Evolutionary conservation across 345 rosid species (phyloP), one percentile per base, ranked within the genome.

Genomic region (Pelargonium nanum): DNA sequence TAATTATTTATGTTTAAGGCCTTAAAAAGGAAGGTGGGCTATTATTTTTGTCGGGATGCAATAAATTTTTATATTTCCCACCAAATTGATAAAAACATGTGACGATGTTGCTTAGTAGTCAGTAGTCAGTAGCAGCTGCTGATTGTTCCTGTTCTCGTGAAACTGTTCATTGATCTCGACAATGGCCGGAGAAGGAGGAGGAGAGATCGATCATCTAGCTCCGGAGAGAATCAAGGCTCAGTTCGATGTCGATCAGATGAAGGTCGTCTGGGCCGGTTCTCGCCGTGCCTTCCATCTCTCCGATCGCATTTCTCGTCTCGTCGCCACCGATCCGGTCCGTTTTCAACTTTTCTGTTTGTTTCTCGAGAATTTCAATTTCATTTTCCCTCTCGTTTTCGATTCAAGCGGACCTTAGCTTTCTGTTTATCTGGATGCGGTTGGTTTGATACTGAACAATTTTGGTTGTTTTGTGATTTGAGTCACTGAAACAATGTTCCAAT

Each of bases 211-310:
- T 76, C 72, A 81, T 63, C 74, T 80, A 23, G 89, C 83, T 19
- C 76, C 67, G 10, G 99, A 94, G 85, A 81, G 97, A 75, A 80
- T 53, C 77, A 84, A 69, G 76, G 85, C 93, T 0, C 78, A 82
- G 69, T 90, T 94, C 70, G 90, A 88, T 40, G 92, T 94, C 52
- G 91, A 87, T 1, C 85, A 79, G 50, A 86, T 94, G 96, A 94
- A 94, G 83, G 66, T 94, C 83, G 86, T 81, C 57, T 94, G 99
- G 99, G 96, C 91, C 21, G 95, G 99, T 44, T 94, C 99, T 19
- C 90, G 77, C 63, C 86, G 79, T 53, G 85, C 76, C 76, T 77
- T 79, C 48, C 89, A 94, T 61, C 71, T 86, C 73, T 76, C 89
- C 59, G 95, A 93, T 74, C 95, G 97, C 61, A 74, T 93, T 8